Percentiles rank a stretch among this genome's conserved stretches.
phyloP scores from a whole-genome alignment of 768 basidiomycete species.

The Tylopilus sp. region DNA sequence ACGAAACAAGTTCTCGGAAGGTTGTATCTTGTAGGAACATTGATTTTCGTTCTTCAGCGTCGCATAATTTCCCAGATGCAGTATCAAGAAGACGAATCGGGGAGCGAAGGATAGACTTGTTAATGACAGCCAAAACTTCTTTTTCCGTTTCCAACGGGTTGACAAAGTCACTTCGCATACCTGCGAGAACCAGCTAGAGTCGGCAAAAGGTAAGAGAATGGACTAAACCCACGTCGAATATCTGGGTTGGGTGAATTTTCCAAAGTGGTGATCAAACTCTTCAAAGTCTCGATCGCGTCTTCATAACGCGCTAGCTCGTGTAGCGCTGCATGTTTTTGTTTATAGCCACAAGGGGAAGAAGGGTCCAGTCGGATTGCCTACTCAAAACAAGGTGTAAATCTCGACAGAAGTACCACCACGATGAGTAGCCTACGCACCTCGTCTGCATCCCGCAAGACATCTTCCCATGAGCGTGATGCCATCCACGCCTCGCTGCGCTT shows the following conservation, averaged over 20 bases:
- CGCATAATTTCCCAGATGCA: constrained; percentile 14
- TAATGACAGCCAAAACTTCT: not conserved
- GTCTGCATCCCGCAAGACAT: constrained; percentile 15
- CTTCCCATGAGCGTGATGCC: constrained; percentile 4
- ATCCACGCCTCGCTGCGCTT: constrained; percentile 14
- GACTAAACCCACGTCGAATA: constrained; percentile 8
- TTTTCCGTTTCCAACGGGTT: constrained; percentile 6
- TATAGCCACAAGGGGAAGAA: constrained; percentile 14
- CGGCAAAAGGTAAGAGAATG: not conserved
- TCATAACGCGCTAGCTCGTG: constrained; percentile 9
- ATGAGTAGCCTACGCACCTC: constrained; percentile 5
- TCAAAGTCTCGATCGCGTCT: constrained; percentile 7
- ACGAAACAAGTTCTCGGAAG: constrained; percentile 17
- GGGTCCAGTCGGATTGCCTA: constrained; percentile 10
- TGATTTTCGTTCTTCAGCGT: constrained; percentile 8
- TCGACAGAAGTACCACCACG: not conserved
- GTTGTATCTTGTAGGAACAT: constrained; percentile 11
- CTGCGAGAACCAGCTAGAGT: constrained; percentile 2
- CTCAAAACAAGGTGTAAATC: not conserved
- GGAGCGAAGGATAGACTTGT: not conserved
- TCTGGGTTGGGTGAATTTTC: constrained; percentile 8
- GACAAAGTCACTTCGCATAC: constrained; percentile 6
- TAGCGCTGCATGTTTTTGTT: constrained; percentile 14
- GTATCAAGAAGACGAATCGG: constrained; percentile 24
- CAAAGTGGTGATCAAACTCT: constrained; percentile 8